Evolutionary conservation across 495 filamentous ascomycete species (phyloP).

Genomic region (Aspergillus hancockii): DNA sequence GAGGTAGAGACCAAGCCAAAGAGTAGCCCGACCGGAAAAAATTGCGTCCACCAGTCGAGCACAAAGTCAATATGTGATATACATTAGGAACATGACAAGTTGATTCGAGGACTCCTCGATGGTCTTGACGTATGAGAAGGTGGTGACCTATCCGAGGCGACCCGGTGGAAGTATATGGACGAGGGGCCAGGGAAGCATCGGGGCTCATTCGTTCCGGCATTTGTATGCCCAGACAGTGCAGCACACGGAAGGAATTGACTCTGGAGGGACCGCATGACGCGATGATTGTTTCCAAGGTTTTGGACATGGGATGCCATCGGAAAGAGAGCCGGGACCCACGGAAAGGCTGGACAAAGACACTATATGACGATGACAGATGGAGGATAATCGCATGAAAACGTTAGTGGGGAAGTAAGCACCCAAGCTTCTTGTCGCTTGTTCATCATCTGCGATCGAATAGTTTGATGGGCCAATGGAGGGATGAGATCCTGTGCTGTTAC

Average conservation of each 20-base stretch:
- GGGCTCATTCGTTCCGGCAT: conserved; percentile 5
- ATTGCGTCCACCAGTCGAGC: background rate
- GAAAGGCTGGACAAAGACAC: background rate
- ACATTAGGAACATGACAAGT: conserved; percentile 4
- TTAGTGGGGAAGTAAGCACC: background rate
- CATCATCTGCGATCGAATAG: no score
- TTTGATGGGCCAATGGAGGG: background rate
- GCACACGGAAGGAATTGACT: conserved; percentile 12
- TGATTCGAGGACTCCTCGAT: conserved; percentile 15
- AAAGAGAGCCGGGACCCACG: background rate
- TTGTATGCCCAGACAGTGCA: background rate
- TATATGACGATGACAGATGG: background rate
- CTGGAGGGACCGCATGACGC: conserved; percentile 5
- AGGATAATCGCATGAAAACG: background rate
- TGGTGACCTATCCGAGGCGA: conserved; percentile 37
- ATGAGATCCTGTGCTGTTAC: no score
- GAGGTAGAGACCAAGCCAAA: background rate
- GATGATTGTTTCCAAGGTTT: conserved; percentile 12
- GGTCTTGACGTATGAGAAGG: conserved; percentile 31
- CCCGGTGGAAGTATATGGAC: conserved; percentile 26
- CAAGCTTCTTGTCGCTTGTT: background rate
- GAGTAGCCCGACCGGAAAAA: background rate
- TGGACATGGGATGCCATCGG: conserved; percentile 1
- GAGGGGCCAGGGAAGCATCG: conserved; percentile 12
- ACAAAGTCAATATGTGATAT: background rate